phyloP scores from a whole-genome alignment of 495 filamentous ascomycete species.

The Penicillium paradoxum region DNA sequence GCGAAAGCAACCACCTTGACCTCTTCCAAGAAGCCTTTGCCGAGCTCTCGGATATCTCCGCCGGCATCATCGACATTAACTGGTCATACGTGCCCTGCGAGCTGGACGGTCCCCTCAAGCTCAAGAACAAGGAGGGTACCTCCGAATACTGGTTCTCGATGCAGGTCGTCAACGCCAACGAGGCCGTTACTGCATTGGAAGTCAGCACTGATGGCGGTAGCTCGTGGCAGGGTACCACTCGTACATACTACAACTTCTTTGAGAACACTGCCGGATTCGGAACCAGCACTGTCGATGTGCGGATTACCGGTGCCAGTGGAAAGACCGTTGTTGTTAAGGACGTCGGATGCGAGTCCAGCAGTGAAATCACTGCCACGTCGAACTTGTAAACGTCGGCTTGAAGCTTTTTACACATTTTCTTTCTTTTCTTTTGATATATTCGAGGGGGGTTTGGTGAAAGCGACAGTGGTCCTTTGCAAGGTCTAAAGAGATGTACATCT shows the following conservation, averaged over 20 bases:
- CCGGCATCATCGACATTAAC: conserved; percentile 50
- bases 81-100: conserved; percentile 49
- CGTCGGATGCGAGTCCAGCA: conserved; percentile 20
- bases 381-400: conserved; percentile 21
- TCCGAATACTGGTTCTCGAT: conserved; percentile 53
- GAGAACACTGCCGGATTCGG: conserved; percentile 51
- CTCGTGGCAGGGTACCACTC: conserved; percentile 46
- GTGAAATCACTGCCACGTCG: conserved; percentile 19
- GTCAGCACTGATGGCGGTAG: conserved; percentile 53
- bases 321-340: conserved; percentile 30
- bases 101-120: conserved; percentile 44
- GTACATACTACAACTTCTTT: conserved; percentile 57
- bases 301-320: conserved; percentile 48
- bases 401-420: not conserved
- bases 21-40: conserved; percentile 55
- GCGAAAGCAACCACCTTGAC: conserved; percentile 52
- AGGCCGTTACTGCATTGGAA: conserved; percentile 47
- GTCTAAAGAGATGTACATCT: not conserved
- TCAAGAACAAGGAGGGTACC: conserved; percentile 55
- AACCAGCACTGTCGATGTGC: conserved; percentile 46
- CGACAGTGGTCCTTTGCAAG: not conserved
- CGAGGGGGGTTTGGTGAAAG: not conserved
- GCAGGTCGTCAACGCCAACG: conserved; percentile 56
- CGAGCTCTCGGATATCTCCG: conserved; percentile 37
- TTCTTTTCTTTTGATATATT: not conserved